Base-by-base conservation (phyloP, 2,329 filamentous ascomycete genomes). In the Fusarium avenaceum region DNA sequence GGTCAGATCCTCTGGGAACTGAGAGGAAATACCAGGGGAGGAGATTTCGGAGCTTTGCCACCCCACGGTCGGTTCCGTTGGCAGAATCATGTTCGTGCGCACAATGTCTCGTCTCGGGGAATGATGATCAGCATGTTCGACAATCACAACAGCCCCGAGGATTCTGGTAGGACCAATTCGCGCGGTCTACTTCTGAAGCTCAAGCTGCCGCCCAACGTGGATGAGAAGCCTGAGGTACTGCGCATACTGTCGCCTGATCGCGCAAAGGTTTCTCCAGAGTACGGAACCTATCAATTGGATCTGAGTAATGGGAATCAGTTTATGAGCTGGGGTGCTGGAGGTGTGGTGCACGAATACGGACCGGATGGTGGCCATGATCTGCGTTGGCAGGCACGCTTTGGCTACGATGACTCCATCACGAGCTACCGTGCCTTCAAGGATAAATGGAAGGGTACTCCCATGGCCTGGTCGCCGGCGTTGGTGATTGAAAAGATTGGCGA, bases 11-110 rank as follows among this genome's bases (percentile, higher is more conserved):
- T 73, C 19, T 75, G 74, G 74, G 65, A 71, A 38, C n/a, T 75
- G 20, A 67, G 66, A 45, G 74, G 73, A 0, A 63, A 69, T 17
- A 70, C 65, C 6, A 70, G 66, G n/a, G 71, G 68, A 4, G 73
- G 73, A 13, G 51, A 52, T 30, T 75, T 77, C 45, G 71, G 71
- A 2, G 30, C 57, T 6, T 7, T 75, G 7, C 71, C 71, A 1
- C 22, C 63, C 7, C 51, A 77, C n/a, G 76, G 72, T 10, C 69
- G 70, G 19, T 80, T 80, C 62, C 73, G 72, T 7, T 80, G 78
- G 67, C 77, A 79, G 62, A 79, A 79, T 49, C 72, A 80, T 19
- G 78, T 76, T 13, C 76, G 75, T 0, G 73, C 74, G 15, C 64
- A 72, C 8, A 68, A 71, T 7, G 64, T 72, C 1, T 65, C 65